These are phyloP conservation scores for Plectranthus barbatus DNA, from an alignment of 257 asterid genomes.

Conservation along the genomic window DNA sequence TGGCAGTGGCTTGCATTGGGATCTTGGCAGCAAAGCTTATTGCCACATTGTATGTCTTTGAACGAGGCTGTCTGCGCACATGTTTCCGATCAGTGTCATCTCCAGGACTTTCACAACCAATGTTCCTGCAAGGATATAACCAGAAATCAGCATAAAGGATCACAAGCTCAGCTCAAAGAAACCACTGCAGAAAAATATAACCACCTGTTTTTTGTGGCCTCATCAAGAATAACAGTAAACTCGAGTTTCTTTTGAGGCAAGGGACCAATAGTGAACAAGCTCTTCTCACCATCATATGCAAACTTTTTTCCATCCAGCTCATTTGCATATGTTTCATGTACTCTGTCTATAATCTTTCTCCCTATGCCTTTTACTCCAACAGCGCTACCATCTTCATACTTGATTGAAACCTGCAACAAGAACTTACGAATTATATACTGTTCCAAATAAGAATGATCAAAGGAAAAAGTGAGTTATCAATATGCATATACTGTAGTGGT, in stretches of 20 bases:
- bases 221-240: constrained; percentile 50
- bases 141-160: neutral
- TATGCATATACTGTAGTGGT: constrained; percentile 46
- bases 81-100: constrained; percentile 38
- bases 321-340: constrained; percentile 30
- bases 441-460: neutral
- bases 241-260: constrained; percentile 53
- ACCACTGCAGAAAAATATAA: neutral
- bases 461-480: neutral
- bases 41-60: constrained; percentile 45
- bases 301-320: constrained; percentile 41
- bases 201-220: constrained; percentile 33
- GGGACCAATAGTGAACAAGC: constrained; percentile 58
- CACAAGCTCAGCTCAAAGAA: neutral
- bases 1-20: constrained; percentile 46
- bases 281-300: constrained; percentile 72
- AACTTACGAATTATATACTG: neutral
- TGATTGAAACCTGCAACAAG: constrained; percentile 39
- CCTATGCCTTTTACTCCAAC: constrained; percentile 61
- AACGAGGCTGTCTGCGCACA: constrained; percentile 28
- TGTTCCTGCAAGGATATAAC: constrained; percentile 21
- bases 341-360: constrained; percentile 39
- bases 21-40: constrained; percentile 60
- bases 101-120: constrained; percentile 28
- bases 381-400: constrained; percentile 49